Evolutionary conservation across 169 alveolate genomes (phyloP), one percentile per base, ranked within the genome.

Genomic region (Plasmodium chabaudi): DNA sequence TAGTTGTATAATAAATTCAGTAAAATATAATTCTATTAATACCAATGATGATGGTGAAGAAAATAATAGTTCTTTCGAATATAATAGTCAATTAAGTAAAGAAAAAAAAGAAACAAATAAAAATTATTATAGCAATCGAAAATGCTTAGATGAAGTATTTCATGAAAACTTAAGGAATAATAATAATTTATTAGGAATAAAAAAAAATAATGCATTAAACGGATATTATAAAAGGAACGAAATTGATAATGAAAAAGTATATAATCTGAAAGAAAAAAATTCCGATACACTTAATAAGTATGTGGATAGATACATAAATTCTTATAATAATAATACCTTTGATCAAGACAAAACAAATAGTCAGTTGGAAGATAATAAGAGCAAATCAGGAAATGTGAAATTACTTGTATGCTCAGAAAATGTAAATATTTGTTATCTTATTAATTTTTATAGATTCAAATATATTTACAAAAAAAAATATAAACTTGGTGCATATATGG

Each of bases 341-440:
- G 34, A n/a, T 15, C 13, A n/a, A n/a, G 13, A 65, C 7, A 39
- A 39, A 39, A 4, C 34, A 17, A n/a, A 65, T 64, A 5, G 25
- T 64, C 7, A 10, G 0, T 19, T 44, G 13, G 63, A 17, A 46
- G 39, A 68, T 19, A 64, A 82, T 9, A 23, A 34, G 4, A 25
- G 17, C 13, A 61, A 21, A 21, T 67, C 47, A 9, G 47, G 12
- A 67, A 64, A 67, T 42, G 49, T 82, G 39, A 49, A 61, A 70
- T 42, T 82, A 15, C 56, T 65, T 55, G 51, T 82, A 9, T 67
- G 79, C 13, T 82, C 60, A 2, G 68, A 82, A 47, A 82, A 82
- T 82, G 90, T 82, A 5, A 82, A 82, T 47, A 53, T 82, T 53
- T 82, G 90, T 47, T 82, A 82, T 56, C 90, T 82, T 42, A 51